Evolutionary conservation across 2,329 filamentous ascomycete species (phyloP).

Genomic region (Fragosphaeria purpurea): DNA sequence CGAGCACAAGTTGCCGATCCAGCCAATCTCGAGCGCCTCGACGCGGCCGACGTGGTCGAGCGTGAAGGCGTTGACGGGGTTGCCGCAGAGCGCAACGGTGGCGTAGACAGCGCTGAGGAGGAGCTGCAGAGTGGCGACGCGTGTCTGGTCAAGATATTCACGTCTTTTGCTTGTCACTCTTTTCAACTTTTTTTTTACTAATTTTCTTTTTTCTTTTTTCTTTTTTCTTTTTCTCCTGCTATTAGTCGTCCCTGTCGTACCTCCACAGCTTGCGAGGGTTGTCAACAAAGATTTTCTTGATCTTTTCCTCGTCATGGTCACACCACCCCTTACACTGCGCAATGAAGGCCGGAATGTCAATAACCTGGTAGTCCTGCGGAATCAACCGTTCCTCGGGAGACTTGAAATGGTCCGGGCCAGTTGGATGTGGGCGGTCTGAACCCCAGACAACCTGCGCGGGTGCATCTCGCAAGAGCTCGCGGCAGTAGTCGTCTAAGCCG

Average conservation of each 20-base stretch:
- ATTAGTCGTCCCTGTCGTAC: background rate
- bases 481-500: background rate
- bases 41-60: background rate
- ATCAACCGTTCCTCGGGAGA: background rate
- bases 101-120: background rate
- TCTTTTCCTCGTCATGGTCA: background rate
- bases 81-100: background rate
- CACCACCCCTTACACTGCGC: slow-evolving; percentile 1
- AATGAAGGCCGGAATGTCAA: slow-evolving; percentile 1
- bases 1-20: background rate
- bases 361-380: slow-evolving; percentile 1
- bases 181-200: no score
- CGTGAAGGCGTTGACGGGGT: background rate
- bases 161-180: no score
- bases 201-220: no score
- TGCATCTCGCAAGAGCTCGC: background rate
- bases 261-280: slow-evolving; percentile 4
- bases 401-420: background rate
- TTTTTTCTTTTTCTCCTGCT: background rate
- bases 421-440: slow-evolving; percentile 1
- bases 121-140: background rate
- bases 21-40: background rate
- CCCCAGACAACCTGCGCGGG: slow-evolving; percentile 1
- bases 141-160: no score
- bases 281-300: slow-evolving; percentile 2